These are phyloP conservation scores for Macrolepiota albuminosa DNA, from an alignment of 768 basidiomycete species.

Conservation along the genomic window DNA sequence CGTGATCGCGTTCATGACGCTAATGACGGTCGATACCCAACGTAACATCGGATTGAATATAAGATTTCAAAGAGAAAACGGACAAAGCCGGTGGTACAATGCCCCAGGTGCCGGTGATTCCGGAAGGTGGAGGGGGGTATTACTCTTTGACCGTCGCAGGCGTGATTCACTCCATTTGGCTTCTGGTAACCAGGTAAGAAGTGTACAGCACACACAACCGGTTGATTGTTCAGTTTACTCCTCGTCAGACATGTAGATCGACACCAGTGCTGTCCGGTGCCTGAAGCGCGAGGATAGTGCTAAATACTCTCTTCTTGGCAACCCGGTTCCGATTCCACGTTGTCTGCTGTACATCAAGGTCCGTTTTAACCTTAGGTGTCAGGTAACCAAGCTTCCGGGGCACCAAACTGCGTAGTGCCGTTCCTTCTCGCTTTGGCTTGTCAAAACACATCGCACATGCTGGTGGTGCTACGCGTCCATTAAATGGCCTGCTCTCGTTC, in stretches of 20 bases:
- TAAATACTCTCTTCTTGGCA: neutral
- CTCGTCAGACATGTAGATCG: neutral
- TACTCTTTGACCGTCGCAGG: neutral
- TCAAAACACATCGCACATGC: neutral
- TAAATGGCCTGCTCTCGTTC: no score
- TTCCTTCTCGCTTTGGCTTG: neutral
- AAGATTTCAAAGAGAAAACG: neutral
- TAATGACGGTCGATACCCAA: neutral
- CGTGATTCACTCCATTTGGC: neutral
- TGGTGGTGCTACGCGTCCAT: neutral
- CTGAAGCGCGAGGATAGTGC: neutral
- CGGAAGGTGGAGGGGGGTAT: neutral
- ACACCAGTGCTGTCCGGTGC: neutral
- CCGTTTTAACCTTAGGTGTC: neutral
- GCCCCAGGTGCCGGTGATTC: neutral
- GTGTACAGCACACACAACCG: neutral
- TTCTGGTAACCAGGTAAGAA: neutral
- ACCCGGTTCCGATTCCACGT: neutral
- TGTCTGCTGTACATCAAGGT: neutral
- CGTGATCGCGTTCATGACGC: neutral
- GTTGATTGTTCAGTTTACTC: neutral
- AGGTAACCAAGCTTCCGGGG: neutral
- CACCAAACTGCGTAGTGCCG: neutral
- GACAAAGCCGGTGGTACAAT: neutral
- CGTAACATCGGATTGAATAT: neutral